These are phyloP conservation scores for Podila horticola DNA, from an alignment of 192 early-diverging fungal species.

Conservation along the genomic window DNA sequence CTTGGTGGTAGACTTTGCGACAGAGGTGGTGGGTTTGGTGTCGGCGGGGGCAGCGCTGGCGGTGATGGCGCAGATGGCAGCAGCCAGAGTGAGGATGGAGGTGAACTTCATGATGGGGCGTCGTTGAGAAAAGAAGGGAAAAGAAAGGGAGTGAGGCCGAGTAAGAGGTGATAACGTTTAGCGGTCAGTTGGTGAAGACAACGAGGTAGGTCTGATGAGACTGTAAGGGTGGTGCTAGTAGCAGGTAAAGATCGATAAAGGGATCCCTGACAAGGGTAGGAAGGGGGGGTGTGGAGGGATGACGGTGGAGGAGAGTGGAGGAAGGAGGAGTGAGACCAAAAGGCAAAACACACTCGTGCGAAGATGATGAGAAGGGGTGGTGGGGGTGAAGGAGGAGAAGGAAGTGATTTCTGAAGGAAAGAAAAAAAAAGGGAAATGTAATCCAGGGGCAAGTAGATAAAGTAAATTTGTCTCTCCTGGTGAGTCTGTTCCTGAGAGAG, in stretches of 20 bases:
- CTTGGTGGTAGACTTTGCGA: conserved; percentile 13
- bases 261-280: conserved; percentile 47
- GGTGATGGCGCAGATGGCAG: conserved; percentile 34
- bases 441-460: background rate
- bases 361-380: background rate
- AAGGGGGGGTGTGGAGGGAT: conserved; percentile 18
- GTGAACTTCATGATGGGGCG: conserved; percentile 34
- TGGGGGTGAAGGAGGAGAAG: conserved; percentile 12
- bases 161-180: background rate
- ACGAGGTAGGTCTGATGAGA: background rate
- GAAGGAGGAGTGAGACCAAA: background rate
- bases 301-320: conserved; percentile 1
- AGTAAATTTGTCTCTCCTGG: background rate
- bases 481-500: background rate
- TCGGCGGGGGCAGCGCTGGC: conserved; percentile 16
- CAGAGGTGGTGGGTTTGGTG: conserved; percentile 14
- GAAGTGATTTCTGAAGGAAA: conserved; percentile 1
- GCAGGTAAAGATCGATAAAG: background rate
- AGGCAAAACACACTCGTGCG: conserved; percentile 8
- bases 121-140: background rate
- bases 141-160: background rate
- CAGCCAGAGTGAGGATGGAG: conserved; percentile 38
- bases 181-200: background rate
- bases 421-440: conserved; percentile 3
- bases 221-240: background rate